A percentile compares a stretch with the other conserved stretches of the same genome.
phyloP scores from a whole-genome alignment of 805 yeast species.

The Tanozyma kutaoensis region DNA sequence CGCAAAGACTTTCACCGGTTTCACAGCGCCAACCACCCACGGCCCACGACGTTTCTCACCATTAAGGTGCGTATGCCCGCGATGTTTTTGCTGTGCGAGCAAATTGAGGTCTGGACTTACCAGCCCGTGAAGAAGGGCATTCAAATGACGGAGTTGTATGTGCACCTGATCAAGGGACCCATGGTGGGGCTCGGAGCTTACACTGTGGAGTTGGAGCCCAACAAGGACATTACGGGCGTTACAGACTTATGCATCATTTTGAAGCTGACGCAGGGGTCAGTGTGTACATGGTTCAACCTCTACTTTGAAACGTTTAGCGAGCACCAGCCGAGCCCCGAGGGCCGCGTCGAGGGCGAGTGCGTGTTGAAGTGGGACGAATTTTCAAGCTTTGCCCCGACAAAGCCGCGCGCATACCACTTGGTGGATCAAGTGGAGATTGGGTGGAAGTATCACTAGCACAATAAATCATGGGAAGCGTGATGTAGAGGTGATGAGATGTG shows the following conservation, averaged over 20 bases:
- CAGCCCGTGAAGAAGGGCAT: background rate
- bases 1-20: slow-evolving; percentile 1
- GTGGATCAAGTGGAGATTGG: slow-evolving; percentile 37
- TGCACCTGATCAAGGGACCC: background rate
- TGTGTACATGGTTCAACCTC: slow-evolving; percentile 18
- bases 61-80: slow-evolving; percentile 3
- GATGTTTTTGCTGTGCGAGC: background rate
- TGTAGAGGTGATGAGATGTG: too few relatives aligned
- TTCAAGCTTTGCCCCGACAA: slow-evolving; percentile 59
- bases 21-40: slow-evolving; percentile 1
- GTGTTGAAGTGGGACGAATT: slow-evolving; percentile 31
- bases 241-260: slow-evolving; percentile 8
- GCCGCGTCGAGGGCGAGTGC: background rate
- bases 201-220: background rate
- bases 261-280: slow-evolving; percentile 3
- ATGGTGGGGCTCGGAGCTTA: background rate
- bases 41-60: slow-evolving; percentile 3
- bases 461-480: too few relatives aligned
- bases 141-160: background rate
- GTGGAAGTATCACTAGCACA: slow-evolving; percentile 15
- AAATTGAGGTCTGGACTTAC: background rate
- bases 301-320: slow-evolving; percentile 10
- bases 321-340: too few relatives aligned
- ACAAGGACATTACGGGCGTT: background rate
- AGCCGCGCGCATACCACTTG: slow-evolving; percentile 33